Evolutionary conservation across 2,329 filamentous ascomycete species (phyloP).

Genomic region (Orbilia brochopaga): DNA sequence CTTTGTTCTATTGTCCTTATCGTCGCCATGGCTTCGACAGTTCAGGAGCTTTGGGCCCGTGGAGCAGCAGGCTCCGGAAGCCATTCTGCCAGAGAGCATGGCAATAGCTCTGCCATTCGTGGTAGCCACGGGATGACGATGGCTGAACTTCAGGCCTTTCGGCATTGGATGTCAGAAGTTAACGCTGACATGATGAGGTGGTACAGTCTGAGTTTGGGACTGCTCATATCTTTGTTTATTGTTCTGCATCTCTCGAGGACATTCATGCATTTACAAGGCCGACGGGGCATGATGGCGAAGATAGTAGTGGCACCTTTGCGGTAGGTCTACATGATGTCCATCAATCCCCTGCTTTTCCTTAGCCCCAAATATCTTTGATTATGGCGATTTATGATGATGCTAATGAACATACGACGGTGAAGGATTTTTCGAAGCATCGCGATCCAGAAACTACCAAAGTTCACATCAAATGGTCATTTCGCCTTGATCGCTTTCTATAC

Average conservation of each 20-base stretch:
- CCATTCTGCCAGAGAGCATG: constrained; percentile 2
- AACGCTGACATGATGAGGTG: constrained; percentile 41
- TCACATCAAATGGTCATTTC: constrained; percentile 59
- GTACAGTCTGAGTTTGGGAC: constrained; percentile 43
- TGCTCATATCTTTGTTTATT: constrained; percentile 52
- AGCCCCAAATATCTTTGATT: too few relatives aligned
- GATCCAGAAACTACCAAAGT: constrained; percentile 57
- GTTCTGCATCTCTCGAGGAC: constrained; percentile 51
- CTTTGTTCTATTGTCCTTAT: background rate
- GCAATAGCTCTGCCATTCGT: constrained; percentile 4
- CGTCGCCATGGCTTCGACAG: constrained; percentile 26
- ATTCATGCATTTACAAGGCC: constrained; percentile 51
- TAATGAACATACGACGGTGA: too few relatives aligned
- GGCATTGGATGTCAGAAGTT: constrained; percentile 32
- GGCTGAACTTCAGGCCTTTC: constrained; percentile 26
- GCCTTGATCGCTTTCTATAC: constrained; percentile 57
- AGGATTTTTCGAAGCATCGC: constrained; percentile 52
- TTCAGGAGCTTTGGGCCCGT: constrained; percentile 36
- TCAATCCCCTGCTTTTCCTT: too few relatives aligned
- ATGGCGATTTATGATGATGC: background rate
- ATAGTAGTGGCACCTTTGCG: constrained; percentile 50
- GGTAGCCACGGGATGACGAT: constrained; percentile 17
- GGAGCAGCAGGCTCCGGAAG: constrained; percentile 14
- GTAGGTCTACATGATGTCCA: constrained; percentile 43
- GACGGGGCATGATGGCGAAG: constrained; percentile 51